phyloP scores from a whole-genome alignment of 805 yeast species.

The Wickerhamomyces pijperi region DNA sequence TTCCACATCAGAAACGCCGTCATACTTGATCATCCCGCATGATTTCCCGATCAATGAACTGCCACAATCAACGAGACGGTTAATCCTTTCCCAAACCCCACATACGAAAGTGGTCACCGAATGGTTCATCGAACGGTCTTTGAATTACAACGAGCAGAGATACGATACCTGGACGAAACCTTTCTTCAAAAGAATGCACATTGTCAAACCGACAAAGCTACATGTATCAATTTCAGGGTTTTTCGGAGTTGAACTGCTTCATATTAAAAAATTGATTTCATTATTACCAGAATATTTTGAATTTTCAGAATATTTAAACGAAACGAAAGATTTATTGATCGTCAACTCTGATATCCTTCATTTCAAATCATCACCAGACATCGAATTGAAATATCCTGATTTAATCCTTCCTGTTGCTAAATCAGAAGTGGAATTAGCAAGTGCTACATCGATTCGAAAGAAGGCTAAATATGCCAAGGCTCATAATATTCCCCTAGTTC shows the following conservation, averaged over 20 bases:
- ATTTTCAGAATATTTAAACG: conserved; percentile 35
- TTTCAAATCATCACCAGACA: conserved; percentile 27
- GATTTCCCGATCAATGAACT: conserved; percentile 4
- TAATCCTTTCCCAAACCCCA: conserved; percentile 8
- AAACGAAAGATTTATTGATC: conserved; percentile 44
- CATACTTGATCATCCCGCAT: conserved; percentile 14
- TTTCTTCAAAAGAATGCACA: conserved; percentile 10
- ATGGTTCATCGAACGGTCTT: conserved; percentile 69
- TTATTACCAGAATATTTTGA: conserved; percentile 35
- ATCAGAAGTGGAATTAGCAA: conserved; percentile 18
- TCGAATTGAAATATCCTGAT: conserved; percentile 21
- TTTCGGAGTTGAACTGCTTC: conserved; percentile 65
- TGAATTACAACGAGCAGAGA: conserved; percentile 39
- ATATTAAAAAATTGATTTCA: conserved; percentile 49
- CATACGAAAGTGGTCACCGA: conserved; percentile 44
- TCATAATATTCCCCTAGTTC: conserved; percentile 49
- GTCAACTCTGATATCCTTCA: conserved; percentile 39
- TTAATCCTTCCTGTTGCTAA: conserved; percentile 12
- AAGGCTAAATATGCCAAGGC: conserved; percentile 48
- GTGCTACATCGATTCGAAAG: conserved; percentile 33
- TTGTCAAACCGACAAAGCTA: conserved; percentile 7
- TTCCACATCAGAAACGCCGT: conserved; percentile 1
- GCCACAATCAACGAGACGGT: conserved; percentile 6
- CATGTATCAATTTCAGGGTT: conserved; percentile 53
- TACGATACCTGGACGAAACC: conserved; percentile 60